Conservation (phyloP, 2,329 filamentous ascomycete genomes). For the Amesomyces nigricolor region DNA sequence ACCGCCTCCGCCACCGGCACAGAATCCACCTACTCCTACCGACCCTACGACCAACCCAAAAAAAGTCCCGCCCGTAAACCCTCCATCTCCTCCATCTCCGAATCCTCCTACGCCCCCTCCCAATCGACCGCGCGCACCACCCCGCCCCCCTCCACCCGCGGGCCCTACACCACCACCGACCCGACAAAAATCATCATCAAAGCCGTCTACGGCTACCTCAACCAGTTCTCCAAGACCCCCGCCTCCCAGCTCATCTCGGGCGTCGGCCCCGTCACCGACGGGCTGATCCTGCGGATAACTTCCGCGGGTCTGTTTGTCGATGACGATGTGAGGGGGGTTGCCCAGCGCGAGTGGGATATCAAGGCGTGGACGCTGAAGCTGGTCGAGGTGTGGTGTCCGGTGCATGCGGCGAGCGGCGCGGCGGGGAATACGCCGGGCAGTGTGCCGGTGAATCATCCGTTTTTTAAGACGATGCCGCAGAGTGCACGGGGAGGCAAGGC, state of each 20-base stretch:
- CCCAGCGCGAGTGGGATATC: conserved; percentile 97
- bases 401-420: conserved; percentile 50
- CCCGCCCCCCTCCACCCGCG: conserved; percentile 71
- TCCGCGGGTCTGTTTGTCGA: conserved; percentile 96
- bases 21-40: conserved; percentile 65
- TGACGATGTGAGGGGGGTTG: conserved; percentile 83
- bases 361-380: conserved; percentile 96
- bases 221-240: conserved; percentile 80
- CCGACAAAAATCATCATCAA: conserved; percentile 95
- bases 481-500: conserved; percentile 40
- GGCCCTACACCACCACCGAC: conserved; percentile 79
- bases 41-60: conserved; percentile 68
- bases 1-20: conserved; percentile 50
- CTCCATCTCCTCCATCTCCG: conserved; percentile 69
- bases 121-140: conserved; percentile 79
- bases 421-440: conserved; percentile 36
- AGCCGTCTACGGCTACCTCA: conserved; percentile 88
- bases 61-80: conserved; percentile 49
- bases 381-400: conserved; percentile 80
- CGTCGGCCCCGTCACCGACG: conserved; percentile 81
- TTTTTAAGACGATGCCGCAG: conserved; percentile 44
- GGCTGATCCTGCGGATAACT: conserved; percentile 83
- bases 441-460: conserved; percentile 37
- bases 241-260: conserved; percentile 84
- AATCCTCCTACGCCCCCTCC: conserved; percentile 80